A percentile compares a stretch with the other conserved stretches of the same genome.
These are phyloP conservation scores for Wickerhamiella slavikovae DNA, from an alignment of 805 yeast genomes.

Conservation along the genomic window DNA sequence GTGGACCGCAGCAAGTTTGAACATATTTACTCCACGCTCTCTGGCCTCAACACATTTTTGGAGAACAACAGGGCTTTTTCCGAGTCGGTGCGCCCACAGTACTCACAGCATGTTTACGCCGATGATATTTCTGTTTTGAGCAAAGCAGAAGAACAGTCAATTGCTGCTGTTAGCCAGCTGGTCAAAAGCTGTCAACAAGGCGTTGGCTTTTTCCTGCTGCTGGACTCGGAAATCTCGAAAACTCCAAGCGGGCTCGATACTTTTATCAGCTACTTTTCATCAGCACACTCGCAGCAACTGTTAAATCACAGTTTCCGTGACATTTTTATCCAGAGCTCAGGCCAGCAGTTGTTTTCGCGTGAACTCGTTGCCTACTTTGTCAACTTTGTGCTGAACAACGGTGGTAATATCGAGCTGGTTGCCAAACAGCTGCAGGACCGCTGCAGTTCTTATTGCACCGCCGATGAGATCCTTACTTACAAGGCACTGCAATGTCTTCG, in stretches of 20 bases:
- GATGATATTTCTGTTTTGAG: conserved; percentile 13
- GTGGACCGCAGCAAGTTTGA: conserved; percentile 11
- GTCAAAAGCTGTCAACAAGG: conserved; percentile 73
- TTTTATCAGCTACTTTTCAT: conserved; percentile 45
- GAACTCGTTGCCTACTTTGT: conserved; percentile 79
- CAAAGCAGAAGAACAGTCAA: conserved; percentile 83
- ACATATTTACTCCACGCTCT: conserved; percentile 14
- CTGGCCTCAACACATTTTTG: conserved; percentile 20
- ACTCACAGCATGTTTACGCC: conserved; percentile 4
- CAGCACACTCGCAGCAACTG: conserved; percentile 48
- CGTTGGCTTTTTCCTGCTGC: conserved; percentile 62
- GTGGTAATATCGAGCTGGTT: conserved; percentile 82
- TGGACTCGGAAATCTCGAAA: conserved; percentile 41
- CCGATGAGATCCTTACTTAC: conserved; percentile 81
- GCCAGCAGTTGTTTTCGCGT: conserved; percentile 35
- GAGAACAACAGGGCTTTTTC: conserved; percentile 25
- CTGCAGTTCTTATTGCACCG: conserved; percentile 87
- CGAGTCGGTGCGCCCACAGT: conserved; percentile 15
- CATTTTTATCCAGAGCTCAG: conserved; percentile 62
- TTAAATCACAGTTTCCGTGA: conserved; percentile 50
- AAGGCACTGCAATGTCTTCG: conserved; percentile 84
- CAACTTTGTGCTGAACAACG: conserved; percentile 69
- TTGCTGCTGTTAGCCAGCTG: conserved; percentile 54
- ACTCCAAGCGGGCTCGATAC: conserved; percentile 32
- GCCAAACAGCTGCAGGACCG: conserved; percentile 76